Evolutionary conservation across 2,329 filamentous ascomycete genomes (phyloP), one percentile per base, ranked within the genome.

Genomic region (Penicillium sp.): DNA sequence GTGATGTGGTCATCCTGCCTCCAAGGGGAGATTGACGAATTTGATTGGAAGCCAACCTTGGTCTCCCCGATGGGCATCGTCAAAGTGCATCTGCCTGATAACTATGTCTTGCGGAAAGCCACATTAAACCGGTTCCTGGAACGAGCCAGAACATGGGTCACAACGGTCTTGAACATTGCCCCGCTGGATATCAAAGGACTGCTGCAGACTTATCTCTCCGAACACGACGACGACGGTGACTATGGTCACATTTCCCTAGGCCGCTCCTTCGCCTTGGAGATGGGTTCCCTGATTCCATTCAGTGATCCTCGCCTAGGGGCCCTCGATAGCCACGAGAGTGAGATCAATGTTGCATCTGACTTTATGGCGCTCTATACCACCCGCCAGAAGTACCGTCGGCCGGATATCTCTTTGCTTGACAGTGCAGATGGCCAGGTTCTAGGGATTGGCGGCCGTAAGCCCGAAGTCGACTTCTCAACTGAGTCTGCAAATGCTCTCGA

Each of bases 341-440:
- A 86, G 62, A 89, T 97, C 73, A 96, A 98, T 73, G 92, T 93
- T 11, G 92, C 91, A 0, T 98, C 95, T 2, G 94, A 98, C 73
- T 96, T 99, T 69, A 87, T 99, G 71, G 92, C 95, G 1, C 94
- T 99, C 71, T 99, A 99, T 73, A 98, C 94, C 3, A 96, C 92
- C 27, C 89, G 95, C 39, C 96, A 99, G 73, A 93, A 96, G 71
- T 99, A 99, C 75, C 88, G 93, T 57, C 94, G 94, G 70, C 87
- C 92, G 11, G 92, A 96, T 72, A 85, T 87, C 2, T 60, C 66
- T 22, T 79, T 90, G 39, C 54, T 60, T 19, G 58, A 64, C 33
- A 54, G 49, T 19, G 36, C 60, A 24, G 58, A 55, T 14, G 54
- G 52, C 18, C 54, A 60, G 13, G 22, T 60, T 6, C 54, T 49